Evolutionary conservation across 1,284 basidiomycete genomes (phyloP).

Genomic region (Termitomyces sp.): DNA sequence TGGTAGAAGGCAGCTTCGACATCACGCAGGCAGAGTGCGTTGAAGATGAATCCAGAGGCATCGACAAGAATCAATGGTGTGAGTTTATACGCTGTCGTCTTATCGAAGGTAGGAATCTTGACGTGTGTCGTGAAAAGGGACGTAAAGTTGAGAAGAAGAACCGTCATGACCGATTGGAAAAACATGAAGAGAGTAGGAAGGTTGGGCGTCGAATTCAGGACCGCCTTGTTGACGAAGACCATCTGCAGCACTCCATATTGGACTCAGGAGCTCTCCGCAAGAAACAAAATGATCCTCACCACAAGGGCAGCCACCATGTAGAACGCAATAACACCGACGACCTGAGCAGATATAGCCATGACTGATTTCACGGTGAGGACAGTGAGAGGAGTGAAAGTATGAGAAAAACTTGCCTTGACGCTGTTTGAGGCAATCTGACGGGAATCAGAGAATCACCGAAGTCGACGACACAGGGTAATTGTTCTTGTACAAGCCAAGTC

Average conservation of each 20-base stretch:
- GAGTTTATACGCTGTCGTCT: slow-evolving; percentile 50
- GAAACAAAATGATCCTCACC: slow-evolving; percentile 35
- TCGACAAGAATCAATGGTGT: slow-evolving; percentile 60
- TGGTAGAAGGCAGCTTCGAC: slow-evolving; percentile 79
- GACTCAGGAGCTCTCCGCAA: background rate
- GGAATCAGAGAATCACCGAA: background rate
- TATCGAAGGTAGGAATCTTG: slow-evolving; percentile 53
- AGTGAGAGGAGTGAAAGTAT: background rate
- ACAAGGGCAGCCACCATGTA: slow-evolving; percentile 76
- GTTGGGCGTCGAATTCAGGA: slow-evolving; percentile 60
- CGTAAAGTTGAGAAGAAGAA: slow-evolving; percentile 54
- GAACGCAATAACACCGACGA: slow-evolving; percentile 66
- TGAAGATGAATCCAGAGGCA: slow-evolving; percentile 70
- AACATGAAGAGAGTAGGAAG: slow-evolving; percentile 68
- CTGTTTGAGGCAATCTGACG: background rate
- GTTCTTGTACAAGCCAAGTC: too few relatives aligned
- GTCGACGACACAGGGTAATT: background rate
- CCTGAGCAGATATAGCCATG: slow-evolving; percentile 31
- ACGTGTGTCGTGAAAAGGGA: slow-evolving; percentile 44
- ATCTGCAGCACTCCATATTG: slow-evolving; percentile 34
- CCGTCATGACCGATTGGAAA: slow-evolving; percentile 64
- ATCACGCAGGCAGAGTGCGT: slow-evolving; percentile 68
- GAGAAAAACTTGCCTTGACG: background rate
- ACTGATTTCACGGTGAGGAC: slow-evolving; percentile 1
- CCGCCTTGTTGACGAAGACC: slow-evolving; percentile 73